Conservation (phyloP, 140 eudicot genomes). For the Erigeron philadelphicus region DNA sequence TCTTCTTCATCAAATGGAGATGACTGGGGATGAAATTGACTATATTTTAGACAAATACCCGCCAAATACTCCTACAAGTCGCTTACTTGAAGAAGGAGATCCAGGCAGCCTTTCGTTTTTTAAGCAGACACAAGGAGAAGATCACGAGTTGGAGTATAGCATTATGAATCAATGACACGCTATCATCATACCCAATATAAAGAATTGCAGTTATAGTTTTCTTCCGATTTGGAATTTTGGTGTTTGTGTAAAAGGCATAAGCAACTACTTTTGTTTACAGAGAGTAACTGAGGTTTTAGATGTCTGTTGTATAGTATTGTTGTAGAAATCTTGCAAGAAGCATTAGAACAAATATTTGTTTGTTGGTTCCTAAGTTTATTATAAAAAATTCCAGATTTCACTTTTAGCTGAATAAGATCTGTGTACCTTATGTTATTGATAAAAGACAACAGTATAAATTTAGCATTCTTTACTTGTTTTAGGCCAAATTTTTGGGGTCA, state of each 20-base stretch:
- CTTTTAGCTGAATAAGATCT: neutral
- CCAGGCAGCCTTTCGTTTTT: slow-evolving; percentile 75
- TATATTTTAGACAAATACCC: slow-evolving; percentile 47
- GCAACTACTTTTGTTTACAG: slow-evolving; percentile 23
- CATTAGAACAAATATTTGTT: slow-evolving; percentile 7
- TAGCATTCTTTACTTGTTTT: too few relatives aligned
- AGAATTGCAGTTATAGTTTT: neutral
- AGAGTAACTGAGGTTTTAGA: slow-evolving; percentile 24
- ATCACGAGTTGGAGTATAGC: slow-evolving; percentile 46
- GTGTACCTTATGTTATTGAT: neutral
- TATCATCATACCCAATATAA: neutral
- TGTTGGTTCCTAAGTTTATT: slow-evolving; percentile 5
- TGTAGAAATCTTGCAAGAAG: slow-evolving; percentile 19
- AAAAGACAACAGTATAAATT: neutral
- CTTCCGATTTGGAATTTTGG: slow-evolving; percentile 10
- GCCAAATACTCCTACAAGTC: slow-evolving; percentile 39
- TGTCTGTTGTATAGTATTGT: slow-evolving; percentile 21
- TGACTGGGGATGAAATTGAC: slow-evolving; percentile 70
- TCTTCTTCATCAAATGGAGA: slow-evolving; percentile 68
- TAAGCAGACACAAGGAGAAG: slow-evolving; percentile 35
- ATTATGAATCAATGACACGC: slow-evolving; percentile 40
- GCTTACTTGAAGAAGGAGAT: slow-evolving; percentile 68
- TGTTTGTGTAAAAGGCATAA: slow-evolving; percentile 16
- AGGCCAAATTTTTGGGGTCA: too few relatives aligned
- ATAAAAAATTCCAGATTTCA: neutral